A percentile compares a stretch with the other conserved stretches of the same genome.
phyloP scores from a whole-genome alignment of 371 early-diverging fungal species.

The Choanephora cucurbitarum region DNA sequence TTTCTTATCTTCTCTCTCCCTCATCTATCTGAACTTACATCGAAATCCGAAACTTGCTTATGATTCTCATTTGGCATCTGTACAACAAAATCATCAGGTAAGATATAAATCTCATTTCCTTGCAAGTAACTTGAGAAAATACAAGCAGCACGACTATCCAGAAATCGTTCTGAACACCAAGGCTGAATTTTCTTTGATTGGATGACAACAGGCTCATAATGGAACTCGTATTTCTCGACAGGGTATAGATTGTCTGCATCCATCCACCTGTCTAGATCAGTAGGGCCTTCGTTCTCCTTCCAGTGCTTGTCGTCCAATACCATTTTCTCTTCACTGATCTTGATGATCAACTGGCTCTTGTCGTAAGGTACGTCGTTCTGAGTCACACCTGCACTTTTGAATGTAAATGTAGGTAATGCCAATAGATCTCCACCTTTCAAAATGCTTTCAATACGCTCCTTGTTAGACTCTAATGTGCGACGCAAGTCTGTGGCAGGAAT shows the following conservation, averaged over 20 bases:
- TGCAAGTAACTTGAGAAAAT: conserved; percentile 44
- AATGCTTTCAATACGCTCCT: conserved; percentile 33
- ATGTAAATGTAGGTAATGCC: conserved; percentile 46
- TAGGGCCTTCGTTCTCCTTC: conserved; percentile 49
- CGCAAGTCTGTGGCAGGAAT: conserved; percentile 45
- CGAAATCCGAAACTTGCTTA: conserved; percentile 42
- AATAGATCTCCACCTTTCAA: conserved; percentile 41
- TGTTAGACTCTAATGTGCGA: conserved; percentile 39
- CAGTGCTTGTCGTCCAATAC: conserved; percentile 44
- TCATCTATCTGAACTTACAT: too few species aligned
- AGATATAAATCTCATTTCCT: conserved; percentile 50
- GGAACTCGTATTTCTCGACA: conserved; percentile 47
- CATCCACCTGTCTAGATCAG: conserved; percentile 41
- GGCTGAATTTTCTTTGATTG: conserved; percentile 43
- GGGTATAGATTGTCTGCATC: conserved; percentile 36
- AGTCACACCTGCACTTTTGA: conserved; percentile 16
- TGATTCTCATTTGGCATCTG: conserved; percentile 33
- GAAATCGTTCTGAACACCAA: conserved; percentile 54
- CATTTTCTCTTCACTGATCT: conserved; percentile 25
- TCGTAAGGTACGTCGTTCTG: conserved; percentile 28
- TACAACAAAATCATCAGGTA: conserved; percentile 47
- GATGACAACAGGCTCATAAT: conserved; percentile 51
- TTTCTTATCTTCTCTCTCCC: background rate
- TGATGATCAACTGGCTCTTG: conserved; percentile 31
- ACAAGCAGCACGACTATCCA: conserved; percentile 51